Evolutionary conservation across 2,329 filamentous ascomycete genomes (phyloP), one percentile per base, ranked within the genome.

Genomic region (Calonectria hawksworthii): DNA sequence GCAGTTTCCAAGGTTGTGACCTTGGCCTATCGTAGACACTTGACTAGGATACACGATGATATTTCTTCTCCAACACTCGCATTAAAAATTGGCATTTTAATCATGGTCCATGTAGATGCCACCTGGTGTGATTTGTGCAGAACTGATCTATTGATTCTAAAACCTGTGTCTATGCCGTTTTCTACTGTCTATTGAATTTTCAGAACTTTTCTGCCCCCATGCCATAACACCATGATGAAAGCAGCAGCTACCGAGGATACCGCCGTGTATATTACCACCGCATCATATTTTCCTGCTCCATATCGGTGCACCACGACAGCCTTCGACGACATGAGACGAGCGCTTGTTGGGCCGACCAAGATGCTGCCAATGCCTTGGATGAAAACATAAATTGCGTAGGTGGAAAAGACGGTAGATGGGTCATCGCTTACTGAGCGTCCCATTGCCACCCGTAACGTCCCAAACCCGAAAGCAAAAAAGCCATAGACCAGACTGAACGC

Each of bases 401-500:
- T 72, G n/a, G 72, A 72, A n/a, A 70, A 70, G 10, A 51, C 69
- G 4, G 75, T 50, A 2, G 70, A 73, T 10, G 72, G 54, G n/a
- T 78, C 76, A 23, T 72, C 63, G 30, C 56, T 75, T 28, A 78
- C 54, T 0, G 70, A 69, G 6, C 68, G 69, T 11, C 70, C 63
- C 68, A 78, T 74, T 16, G 68, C 59, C 4, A 72, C 70, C 21
- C 77, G 74, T 34, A 76, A 63, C n/a, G 73, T 74, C 18, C 67
- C 71, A 36, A 76, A 80, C 1, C 77, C 78, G 4, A 74, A 76
- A 0, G 87, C 88, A 72, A 91, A 92, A 83, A 91, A 91, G 6
- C 90, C 90, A 78, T 89, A 92, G 0, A 87, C 82, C 3, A 90
- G 78, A 2, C 87, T 85, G 78, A 92, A 92, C 0, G 87, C 72